Percentiles rank a stretch among this genome's conserved stretches.
These are phyloP conservation scores for Colletotrichum australisinense DNA, from an alignment of 2,329 filamentous ascomycete species.

Conservation along the genomic window DNA sequence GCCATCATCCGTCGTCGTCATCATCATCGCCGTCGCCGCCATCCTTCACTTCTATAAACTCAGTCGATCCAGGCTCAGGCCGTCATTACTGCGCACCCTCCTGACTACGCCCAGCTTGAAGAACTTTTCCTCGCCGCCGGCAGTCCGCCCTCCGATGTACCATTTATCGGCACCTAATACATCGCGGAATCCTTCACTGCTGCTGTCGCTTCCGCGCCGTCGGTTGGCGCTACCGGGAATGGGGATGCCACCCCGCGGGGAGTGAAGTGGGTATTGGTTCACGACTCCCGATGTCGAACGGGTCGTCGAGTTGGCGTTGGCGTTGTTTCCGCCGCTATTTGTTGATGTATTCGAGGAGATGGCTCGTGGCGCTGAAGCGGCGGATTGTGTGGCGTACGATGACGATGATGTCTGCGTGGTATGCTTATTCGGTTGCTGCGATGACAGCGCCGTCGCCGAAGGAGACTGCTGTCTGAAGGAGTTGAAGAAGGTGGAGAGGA, in stretches of 20 bases:
- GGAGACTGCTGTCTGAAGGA: slow-evolving; percentile 63
- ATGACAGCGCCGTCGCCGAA: slow-evolving; percentile 22
- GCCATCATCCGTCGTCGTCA: neutral
- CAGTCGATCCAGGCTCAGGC: slow-evolving; percentile 79
- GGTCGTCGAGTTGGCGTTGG: slow-evolving; percentile 26
- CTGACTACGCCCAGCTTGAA: slow-evolving; percentile 84
- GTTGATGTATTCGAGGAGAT: slow-evolving; percentile 26
- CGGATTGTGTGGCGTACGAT: slow-evolving; percentile 29
- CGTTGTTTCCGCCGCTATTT: neutral
- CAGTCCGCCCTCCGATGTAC: slow-evolving; percentile 84
- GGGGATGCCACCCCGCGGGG: slow-evolving; percentile 48
- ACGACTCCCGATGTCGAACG: slow-evolving; percentile 40
- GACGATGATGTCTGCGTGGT: slow-evolving; percentile 28
- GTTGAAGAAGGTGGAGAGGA: slow-evolving; percentile 67
- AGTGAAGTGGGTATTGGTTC: slow-evolving; percentile 44
- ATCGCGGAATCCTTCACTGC: slow-evolving; percentile 80
- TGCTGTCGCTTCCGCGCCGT: slow-evolving; percentile 79
- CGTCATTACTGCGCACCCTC: slow-evolving; percentile 78
- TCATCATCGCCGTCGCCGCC: slow-evolving; percentile 39
- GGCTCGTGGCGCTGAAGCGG: slow-evolving; percentile 32
- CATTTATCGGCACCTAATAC: slow-evolving; percentile 80
- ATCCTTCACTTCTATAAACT: slow-evolving; percentile 66
- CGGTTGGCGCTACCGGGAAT: slow-evolving; percentile 50
- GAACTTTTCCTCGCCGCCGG: slow-evolving; percentile 81
- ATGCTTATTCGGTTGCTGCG: slow-evolving; percentile 37